phyloP scores from a whole-genome alignment of 768 basidiomycete species.

The Tricholoma terreum region DNA sequence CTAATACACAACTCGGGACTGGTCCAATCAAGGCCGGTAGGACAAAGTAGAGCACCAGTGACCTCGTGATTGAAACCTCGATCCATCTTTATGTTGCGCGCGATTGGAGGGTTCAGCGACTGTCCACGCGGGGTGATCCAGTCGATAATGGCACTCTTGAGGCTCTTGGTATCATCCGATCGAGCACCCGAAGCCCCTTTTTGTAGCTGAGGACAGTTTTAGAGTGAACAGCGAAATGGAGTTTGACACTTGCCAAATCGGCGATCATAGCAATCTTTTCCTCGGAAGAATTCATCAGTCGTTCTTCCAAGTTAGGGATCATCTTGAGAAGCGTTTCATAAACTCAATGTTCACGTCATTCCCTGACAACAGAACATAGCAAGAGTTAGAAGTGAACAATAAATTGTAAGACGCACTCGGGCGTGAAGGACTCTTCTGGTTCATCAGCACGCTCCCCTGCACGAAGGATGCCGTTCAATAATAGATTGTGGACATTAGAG shows the following conservation, averaged over 20 bases:
- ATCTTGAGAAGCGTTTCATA: not conserved
- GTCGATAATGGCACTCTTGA: too few relatives aligned
- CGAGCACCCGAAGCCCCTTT: not conserved
- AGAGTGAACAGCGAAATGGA: not conserved
- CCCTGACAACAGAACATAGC: too few relatives aligned
- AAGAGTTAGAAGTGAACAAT: not conserved
- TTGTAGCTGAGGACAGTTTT: not conserved
- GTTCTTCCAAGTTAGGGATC: not conserved
- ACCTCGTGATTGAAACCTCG: too few relatives aligned
- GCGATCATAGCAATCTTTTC: too few relatives aligned
- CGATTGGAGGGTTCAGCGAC: too few relatives aligned
- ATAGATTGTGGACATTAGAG: conserved; percentile 1
- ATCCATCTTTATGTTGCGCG: too few relatives aligned
- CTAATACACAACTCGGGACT: not conserved
- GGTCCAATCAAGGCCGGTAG: conserved; percentile 9
- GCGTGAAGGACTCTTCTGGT: not conserved
- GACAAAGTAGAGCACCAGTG: conserved; percentile 7
- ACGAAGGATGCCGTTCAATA: not conserved
- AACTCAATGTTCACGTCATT: too few relatives aligned
- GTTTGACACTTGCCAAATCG: too few relatives aligned
- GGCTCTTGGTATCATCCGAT: too few relatives aligned
- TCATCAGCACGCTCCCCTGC: not conserved
- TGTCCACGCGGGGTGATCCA: too few relatives aligned
- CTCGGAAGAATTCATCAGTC: not conserved
- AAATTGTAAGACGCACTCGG: not conserved